These are phyloP conservation scores for Monilinia laxa DNA, from an alignment of 2,329 filamentous ascomycete species.

Conservation along the genomic window DNA sequence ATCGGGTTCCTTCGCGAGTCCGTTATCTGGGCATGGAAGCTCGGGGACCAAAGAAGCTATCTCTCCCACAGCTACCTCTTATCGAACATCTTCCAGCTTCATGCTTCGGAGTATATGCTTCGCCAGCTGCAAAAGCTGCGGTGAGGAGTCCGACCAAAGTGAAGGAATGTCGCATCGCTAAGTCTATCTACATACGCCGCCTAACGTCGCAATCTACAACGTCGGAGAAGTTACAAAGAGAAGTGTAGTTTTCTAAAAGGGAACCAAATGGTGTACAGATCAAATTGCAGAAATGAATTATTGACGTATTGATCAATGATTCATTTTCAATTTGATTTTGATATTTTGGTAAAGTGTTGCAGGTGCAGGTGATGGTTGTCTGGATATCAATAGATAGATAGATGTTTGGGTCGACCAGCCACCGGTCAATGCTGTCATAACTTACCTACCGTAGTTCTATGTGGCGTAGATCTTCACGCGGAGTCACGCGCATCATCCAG, in stretches of 20 bases:
- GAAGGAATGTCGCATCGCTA: constrained; percentile 31
- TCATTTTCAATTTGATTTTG: constrained; percentile 9
- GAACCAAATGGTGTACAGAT: background rate
- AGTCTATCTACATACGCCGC: constrained; percentile 22
- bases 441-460: background rate
- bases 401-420: constrained; percentile 4
- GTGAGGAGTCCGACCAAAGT: constrained; percentile 30
- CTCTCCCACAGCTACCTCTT: constrained; percentile 86
- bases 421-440: constrained; percentile 18
- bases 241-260: background rate
- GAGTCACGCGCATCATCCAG: background rate
- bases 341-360: background rate
- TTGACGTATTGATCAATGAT: background rate
- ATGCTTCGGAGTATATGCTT: constrained; percentile 56
- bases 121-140: constrained; percentile 30
- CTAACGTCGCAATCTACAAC: constrained; percentile 25
- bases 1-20: constrained; percentile 70
- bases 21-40: constrained; percentile 92
- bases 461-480: constrained; percentile 14
- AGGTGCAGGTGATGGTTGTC: background rate
- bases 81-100: constrained; percentile 88
- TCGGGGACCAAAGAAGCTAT: constrained; percentile 87
- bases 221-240: background rate
- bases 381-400: background rate
- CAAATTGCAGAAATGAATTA: background rate